phyloP scores from a whole-genome alignment of 805 yeast genomes.

The Metschnikowia amazonensis region DNA sequence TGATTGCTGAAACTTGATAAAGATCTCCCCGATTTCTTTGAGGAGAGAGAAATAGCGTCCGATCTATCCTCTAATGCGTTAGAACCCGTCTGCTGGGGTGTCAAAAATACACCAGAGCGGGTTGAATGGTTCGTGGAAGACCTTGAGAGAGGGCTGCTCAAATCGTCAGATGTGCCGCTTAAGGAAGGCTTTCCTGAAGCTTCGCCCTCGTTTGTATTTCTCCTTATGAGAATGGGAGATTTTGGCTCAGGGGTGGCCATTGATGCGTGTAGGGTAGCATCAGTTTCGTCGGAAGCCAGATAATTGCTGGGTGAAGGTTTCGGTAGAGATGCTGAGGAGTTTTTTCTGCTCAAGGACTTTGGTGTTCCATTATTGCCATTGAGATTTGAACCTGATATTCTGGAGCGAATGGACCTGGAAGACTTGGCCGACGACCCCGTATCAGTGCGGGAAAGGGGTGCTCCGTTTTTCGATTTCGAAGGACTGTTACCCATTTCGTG shows the following conservation, averaged over 20 bases:
- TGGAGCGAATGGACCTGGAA: conserved; percentile 43
- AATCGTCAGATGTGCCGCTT: conserved; percentile 14
- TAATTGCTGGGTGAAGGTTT: conserved; percentile 3
- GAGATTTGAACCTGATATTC: conserved; percentile 23
- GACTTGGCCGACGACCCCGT: conserved; percentile 50
- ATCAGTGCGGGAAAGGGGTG: conserved; percentile 53
- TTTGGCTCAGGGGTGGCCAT: conserved; percentile 67
- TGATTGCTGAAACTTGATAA: conserved; percentile 13
- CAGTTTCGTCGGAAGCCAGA: conserved; percentile 20
- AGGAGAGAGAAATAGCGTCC: conserved; percentile 18
- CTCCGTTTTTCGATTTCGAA: conserved; percentile 40
- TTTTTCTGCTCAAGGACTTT: conserved; percentile 28
- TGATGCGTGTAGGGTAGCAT: conserved; percentile 20
- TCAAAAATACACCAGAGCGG: conserved; percentile 14
- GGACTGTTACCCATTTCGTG: conserved; percentile 49
- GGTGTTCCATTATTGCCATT: conserved; percentile 27
- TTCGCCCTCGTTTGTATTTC: conserved; percentile 41
- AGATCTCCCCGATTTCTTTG: conserved; percentile 18
- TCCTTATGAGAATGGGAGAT: conserved; percentile 63
- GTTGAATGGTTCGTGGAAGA: conserved; percentile 17
- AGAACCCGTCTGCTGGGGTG: conserved; percentile 19
- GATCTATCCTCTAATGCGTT: conserved; percentile 14
- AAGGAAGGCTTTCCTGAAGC: conserved; percentile 10
- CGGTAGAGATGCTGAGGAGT: conserved; percentile 25
- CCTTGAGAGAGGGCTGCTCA: conserved; percentile 20